Base-by-base conservation (phyloP, 148 eudicot genomes). In the Rhododendron vialii region DNA sequence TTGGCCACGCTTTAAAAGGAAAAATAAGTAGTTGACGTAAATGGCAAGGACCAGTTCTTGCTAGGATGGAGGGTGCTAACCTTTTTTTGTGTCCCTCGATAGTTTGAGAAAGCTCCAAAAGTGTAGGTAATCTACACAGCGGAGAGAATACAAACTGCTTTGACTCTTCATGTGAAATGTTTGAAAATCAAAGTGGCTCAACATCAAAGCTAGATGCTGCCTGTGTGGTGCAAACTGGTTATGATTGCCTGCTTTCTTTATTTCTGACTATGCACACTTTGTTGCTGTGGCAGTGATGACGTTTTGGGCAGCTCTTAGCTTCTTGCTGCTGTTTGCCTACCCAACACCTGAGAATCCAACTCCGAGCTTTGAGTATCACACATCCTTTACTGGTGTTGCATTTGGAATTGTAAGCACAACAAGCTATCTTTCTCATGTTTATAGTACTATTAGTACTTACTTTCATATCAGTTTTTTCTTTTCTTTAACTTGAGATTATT, bases 281-380 rank as follows among this genome's bases (percentile, higher is more conserved):
- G 75, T 57, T n/a, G 75, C 69, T 69, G 43, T 89, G 88, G 91
- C 95, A 97, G 99, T 97, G 87, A 90, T 96, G 45, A 86, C 92
- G 57, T 97, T 93, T 88, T 97, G 98, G 99, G 91, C 94, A 81
- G 95, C 94, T 65, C 94, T 97, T 83, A 93, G 98, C 93, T 93
- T 94, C 89, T 88, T 97, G 88, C 88, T 93, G 91, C 91, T 89
- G 87, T 97, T 95, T 88, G 99, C 99, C 71, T 97, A 97, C 90
- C 99, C 99, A 53, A 93, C 98, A 81, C 99, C 99, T 0, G 95
- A 97, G 91, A 26, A 92, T 90, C 95, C 98, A 80, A 95, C 99
- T 35, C 99, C 99, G 43, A 97, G 99, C 90, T 97, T 90, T 88
- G 99, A 97, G 92, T 94, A 81, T 86, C 98, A 95, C 82, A 88